Conservation (phyloP, 495 filamentous ascomycete genomes). For the Aspergillus ellipticus region DNA sequence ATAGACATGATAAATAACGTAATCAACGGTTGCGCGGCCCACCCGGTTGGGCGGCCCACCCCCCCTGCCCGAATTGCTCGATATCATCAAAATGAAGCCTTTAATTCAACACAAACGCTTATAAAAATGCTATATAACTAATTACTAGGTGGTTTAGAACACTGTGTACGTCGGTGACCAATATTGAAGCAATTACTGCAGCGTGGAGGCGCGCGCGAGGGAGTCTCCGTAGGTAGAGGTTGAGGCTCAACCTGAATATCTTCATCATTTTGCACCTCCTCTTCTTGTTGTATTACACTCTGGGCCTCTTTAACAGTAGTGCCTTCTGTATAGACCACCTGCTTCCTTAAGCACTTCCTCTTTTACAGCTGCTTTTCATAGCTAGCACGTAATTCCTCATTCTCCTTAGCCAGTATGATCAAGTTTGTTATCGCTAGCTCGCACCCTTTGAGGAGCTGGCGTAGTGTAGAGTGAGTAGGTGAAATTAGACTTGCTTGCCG, state of each 20-base stretch:
- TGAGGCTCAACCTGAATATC: not conserved
- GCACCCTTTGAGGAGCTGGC: not conserved
- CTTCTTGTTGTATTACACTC: not conserved
- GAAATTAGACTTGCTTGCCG: not conserved
- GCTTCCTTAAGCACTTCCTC: not conserved
- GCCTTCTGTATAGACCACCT: conserved; percentile 1
- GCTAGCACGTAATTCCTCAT: not conserved
- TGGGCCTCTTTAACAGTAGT: not conserved
- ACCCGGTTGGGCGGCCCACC: too few relatives aligned
- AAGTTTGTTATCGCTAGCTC: not conserved
- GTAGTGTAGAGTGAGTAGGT: not conserved
- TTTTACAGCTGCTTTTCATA: conserved; percentile 2
- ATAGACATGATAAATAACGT: too few relatives aligned
- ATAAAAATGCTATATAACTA: too few relatives aligned
- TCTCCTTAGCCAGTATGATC: too few relatives aligned
- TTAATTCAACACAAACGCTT: too few relatives aligned
- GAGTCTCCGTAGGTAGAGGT: not conserved
- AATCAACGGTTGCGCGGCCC: too few relatives aligned
- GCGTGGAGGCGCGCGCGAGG: not conserved
- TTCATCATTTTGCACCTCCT: not conserved
- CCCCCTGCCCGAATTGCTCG: too few relatives aligned
- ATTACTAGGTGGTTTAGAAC: conserved; percentile 1
- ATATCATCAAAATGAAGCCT: too few relatives aligned
- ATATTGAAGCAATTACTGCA: not conserved
- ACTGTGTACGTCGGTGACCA: not conserved